These are phyloP conservation scores for Cymbomonas tetramitiformis DNA, from an alignment of 139 green algal genomes.

Conservation along the genomic window DNA sequence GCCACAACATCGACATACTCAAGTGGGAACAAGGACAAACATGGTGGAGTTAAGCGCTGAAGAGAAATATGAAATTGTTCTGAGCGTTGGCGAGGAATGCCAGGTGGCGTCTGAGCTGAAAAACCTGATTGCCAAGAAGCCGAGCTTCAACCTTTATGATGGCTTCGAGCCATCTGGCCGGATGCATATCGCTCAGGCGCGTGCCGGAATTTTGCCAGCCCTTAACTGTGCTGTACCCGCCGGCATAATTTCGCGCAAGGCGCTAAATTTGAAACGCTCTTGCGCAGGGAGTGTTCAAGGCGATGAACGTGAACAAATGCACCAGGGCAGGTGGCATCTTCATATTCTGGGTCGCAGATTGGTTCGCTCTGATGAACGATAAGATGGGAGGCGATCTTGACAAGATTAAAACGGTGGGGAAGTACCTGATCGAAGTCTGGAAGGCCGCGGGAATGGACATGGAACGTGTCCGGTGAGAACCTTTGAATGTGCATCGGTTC, in stretches of 20 bases:
- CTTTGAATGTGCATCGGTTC: too few species aligned
- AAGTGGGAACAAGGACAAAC: too few species aligned
- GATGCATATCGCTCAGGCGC: slow-evolving; percentile 98
- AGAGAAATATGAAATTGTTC: slow-evolving; percentile 62
- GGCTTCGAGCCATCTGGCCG: slow-evolving; percentile 94
- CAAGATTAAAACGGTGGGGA: slow-evolving; percentile 91
- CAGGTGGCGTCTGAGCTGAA: slow-evolving; percentile 79
- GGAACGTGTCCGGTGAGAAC: slow-evolving; percentile 27
- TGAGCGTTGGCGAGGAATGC: slow-evolving; percentile 80
- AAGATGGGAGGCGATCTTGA: slow-evolving; percentile 97
- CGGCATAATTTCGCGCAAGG: too few species aligned
- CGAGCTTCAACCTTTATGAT: slow-evolving; percentile 79
- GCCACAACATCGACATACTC: too few species aligned
- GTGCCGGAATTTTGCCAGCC: too few species aligned
- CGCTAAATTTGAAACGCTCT: neutral
- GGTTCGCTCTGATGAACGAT: slow-evolving; percentile 93
- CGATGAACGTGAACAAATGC: slow-evolving; percentile 96
- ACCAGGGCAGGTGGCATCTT: slow-evolving; percentile 82
- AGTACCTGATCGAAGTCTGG: slow-evolving; percentile 97
- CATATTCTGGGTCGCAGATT: slow-evolving; percentile 81
- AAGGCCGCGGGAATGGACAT: slow-evolving; percentile 94
- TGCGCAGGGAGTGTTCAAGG: slow-evolving; percentile 87
- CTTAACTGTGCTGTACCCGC: too few species aligned
- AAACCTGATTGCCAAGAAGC: slow-evolving; percentile 71
- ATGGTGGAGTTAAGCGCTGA: too few species aligned